Evolutionary conservation across 2,329 filamentous ascomycete species (phyloP), one percentile per base, ranked within the genome.

Genomic region (Exophiala lecanii-corni): DNA sequence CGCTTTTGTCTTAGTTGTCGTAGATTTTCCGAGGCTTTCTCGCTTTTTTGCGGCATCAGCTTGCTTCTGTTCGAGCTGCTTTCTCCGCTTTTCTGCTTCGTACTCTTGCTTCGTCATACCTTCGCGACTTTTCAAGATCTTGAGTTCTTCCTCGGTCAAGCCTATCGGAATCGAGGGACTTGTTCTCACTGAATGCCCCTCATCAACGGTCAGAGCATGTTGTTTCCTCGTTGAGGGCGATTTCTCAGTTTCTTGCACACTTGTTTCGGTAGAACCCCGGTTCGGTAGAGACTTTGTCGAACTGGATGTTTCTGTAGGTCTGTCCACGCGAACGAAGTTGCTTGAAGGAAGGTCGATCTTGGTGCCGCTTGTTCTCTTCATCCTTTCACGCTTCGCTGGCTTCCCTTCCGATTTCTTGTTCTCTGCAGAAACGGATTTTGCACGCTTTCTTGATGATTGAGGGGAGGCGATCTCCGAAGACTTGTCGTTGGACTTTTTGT

Each of bases 71-170:
- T 47, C 49, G n/a, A 26, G 20, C 19, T 40, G 42, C 36, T 43
- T 37, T 12, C 41, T 43, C 32, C 41, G 45, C 34, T 54, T 54
- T 9, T 47, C 39, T 4, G 41, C 43, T 42, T 41, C 43, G 17
- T 45, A 46, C 35, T 54, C 37, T 35, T 51, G 43, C 21, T 50
- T 40, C 16, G 51, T 54, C 46, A 50, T 40, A 16, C 31, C 39
- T 37, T 42, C 37, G 15, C 49, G 43, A 26, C 43, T 48, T 42
- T 52, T 41, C 41, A 52, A 32, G 20, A 39, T 43, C 35, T 33
- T 47, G 23, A 49, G 43, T 35, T 54, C 49, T 41, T 52, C 47
- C 17, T 47, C 39, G 9, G 51, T 54, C 33, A 52, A 34, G n/a
- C 46, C 49, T 13, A 35, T 18, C 2, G 40, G 21, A 16, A 41